Base-by-base conservation (phyloP, 257 asterid species). In the Nyctanthes arbortristis region DNA sequence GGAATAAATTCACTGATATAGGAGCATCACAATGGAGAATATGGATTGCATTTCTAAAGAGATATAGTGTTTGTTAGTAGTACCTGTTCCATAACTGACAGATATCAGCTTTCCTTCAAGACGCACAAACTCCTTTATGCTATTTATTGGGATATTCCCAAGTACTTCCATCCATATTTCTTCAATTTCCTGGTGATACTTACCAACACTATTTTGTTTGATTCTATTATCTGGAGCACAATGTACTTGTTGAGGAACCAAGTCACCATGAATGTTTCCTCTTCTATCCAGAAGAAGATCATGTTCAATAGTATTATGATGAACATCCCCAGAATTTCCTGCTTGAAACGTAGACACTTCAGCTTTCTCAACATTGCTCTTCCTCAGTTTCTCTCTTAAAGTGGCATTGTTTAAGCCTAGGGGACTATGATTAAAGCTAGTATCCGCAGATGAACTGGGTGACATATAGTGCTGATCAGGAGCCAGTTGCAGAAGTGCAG, bases 401-500 rank as follows among this genome's bases (percentile, higher is more conserved):
- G 73, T 67, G 70, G 75, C 77, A 49, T 67, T 73, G 31, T 81
- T 81, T 63, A 79, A 64, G 72, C 68, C 84, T 35, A 75, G 66
- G 24, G 96, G 96, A 78, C 87, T 86, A 47, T 87, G 97, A 80
- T 79, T 73, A 60, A 82, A 80, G 72, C 96, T 91, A 18, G 85
- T 79, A 40, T 91, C 92, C 7, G 84, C 78, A 25, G 98, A 89
- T 56, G 97, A 90, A 81, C 75, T 74, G 31, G 90, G 96, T 32
- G 86, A 68, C 74, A 82, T 71, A 70, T 89, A 89, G 69, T 89
- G 96, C 68, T 87, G 95, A 79, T 94, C 99, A 4, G 97, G 97
- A 57, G 97, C 99, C 75, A 94, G 90, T 76, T 94, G 99, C 77
- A 94, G 78, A 65, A 94, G 73, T 25, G 97, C 97, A 29, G 97